Conservation (phyloP, 441 rosid species). For the Populus hybrid region DNA sequence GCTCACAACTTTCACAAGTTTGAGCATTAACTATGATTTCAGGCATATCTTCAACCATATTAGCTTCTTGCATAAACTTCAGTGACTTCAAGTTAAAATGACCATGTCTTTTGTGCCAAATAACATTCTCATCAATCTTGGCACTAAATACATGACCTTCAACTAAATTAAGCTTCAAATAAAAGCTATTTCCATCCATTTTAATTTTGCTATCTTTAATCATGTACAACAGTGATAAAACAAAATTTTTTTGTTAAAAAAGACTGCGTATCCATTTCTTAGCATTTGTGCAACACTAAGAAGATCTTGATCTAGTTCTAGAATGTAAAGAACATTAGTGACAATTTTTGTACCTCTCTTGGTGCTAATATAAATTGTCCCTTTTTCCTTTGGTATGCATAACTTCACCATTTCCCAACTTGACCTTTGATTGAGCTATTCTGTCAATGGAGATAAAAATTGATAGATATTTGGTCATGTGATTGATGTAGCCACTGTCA, state of each 20-base stretch:
- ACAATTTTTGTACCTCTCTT: background rate
- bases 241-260: too few species aligned
- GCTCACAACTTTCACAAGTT: background rate
- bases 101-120: slow-evolving; percentile 4
- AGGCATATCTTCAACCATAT: background rate
- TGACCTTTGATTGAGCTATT: background rate
- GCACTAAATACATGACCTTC: background rate
- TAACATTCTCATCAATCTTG: too few species aligned
- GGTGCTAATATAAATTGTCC: background rate
- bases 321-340: background rate
- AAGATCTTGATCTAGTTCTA: background rate
- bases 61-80: rapidly evolving
- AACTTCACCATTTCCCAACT: too few species aligned
- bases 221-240: too few species aligned
- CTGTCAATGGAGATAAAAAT: background rate
- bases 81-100: background rate
- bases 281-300: too few species aligned
- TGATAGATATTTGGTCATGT: background rate
- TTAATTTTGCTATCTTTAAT: too few species aligned
- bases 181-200: background rate
- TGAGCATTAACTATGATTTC: background rate
- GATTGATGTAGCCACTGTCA: background rate
- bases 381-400: background rate
- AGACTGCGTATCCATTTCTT: too few species aligned
- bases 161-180: too few species aligned